Evolutionary conservation across 306 rosid genomes (phyloP), one percentile per base, ranked within the genome.

Genomic region (Adenanthera pavonina): DNA sequence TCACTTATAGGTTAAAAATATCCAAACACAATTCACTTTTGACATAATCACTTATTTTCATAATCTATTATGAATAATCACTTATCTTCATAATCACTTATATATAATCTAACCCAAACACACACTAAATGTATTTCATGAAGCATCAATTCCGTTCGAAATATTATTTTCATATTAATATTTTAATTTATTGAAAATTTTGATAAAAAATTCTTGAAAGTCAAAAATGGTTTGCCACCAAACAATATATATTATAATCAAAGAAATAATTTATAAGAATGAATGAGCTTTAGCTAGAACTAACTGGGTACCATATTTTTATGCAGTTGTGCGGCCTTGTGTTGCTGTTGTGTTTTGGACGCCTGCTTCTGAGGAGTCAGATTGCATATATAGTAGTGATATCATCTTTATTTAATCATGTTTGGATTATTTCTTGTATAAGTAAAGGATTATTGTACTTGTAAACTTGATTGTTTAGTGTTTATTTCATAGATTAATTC

Each of bases 271-370:
- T 1, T 38, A 38, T 38, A 38, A 38, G 41, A 38, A 3, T 38
- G 30, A 38, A 38, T 38, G 3, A 38, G 41, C 41, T 2, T 54
- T 16, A 6, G 3, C 3, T 5, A 53, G 60, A 53, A 56, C 61
- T 57, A 20, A 20, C 3, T 8, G 46, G 33, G 61, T 17, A 5
- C 49, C 5, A 57, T 46, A 6, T 20, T 61, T 44, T 36, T 7
- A 13, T 75, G 84, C 91, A 90, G 97, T 84, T 89, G 88, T 83
- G 98, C 97, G 67, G 94, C 93, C 13, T 1, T 91, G 49, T 93
- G 97, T 62, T 93, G 97, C 76, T 93, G 97, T 48, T 93, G 97
- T 62, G 78, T 53, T 40, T 82, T 94, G 95, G 97, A 94, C 46
- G 91, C 87, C 0, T 94, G 98, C 87, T 92, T 85, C 83, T 93